These are phyloP conservation scores for Talaromyces thailandensis DNA, from an alignment of 495 filamentous ascomycete species.

Conservation along the genomic window DNA sequence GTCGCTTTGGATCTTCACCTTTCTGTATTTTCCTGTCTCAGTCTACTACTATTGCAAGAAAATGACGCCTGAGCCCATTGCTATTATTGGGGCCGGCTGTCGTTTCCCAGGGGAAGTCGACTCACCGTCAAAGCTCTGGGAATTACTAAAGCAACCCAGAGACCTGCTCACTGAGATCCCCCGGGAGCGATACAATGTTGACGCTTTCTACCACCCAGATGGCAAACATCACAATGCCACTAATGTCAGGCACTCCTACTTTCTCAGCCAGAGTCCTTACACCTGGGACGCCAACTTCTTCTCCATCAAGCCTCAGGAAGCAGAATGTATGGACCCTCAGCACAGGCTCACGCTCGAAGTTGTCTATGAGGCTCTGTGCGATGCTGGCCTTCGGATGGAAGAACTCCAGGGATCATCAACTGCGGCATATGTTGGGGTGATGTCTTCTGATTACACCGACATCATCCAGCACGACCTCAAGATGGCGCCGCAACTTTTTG, in stretches of 20 bases:
- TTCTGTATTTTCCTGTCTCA: too few relatives aligned
- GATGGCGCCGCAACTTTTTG: constrained; percentile 32
- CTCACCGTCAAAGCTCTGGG: constrained; percentile 20
- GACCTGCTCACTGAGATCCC: constrained; percentile 12
- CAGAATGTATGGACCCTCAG: constrained; percentile 41
- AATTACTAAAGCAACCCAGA: constrained; percentile 13
- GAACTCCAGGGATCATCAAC: constrained; percentile 38
- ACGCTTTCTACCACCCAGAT: constrained; percentile 34
- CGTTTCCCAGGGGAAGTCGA: constrained; percentile 23
- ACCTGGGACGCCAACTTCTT: constrained; percentile 49
- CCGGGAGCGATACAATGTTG: constrained; percentile 32
- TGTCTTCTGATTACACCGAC: constrained; percentile 40
- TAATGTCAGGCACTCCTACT: constrained; percentile 33
- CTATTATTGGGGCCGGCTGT: constrained; percentile 27
- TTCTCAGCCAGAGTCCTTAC: constrained; percentile 32
- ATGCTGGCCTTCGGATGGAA: constrained; percentile 33
- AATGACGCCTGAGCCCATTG: constrained; percentile 11
- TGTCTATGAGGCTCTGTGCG: constrained; percentile 53
- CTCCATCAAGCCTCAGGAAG: constrained; percentile 47
- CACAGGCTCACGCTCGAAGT: constrained; percentile 47
- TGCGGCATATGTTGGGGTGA: constrained; percentile 41
- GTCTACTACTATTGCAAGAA: too few relatives aligned
- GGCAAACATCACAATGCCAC: constrained; percentile 22
- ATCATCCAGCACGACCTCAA: constrained; percentile 35
- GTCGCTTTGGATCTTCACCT: too few relatives aligned